Evolutionary conservation across 2,329 filamentous ascomycete species (phyloP).

Genomic region (Calonectria honghensis): DNA sequence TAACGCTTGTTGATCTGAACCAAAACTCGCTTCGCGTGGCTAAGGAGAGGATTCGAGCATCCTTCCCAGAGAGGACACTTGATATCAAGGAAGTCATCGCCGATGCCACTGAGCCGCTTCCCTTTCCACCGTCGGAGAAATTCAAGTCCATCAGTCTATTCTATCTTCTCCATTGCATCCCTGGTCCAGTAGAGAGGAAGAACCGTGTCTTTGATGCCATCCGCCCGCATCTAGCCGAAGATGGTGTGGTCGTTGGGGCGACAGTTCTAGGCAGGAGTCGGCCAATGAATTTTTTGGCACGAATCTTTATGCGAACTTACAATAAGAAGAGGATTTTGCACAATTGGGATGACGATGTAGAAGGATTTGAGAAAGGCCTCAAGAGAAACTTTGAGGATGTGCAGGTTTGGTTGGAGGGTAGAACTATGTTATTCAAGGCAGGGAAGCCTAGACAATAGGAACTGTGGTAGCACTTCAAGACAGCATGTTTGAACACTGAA

Average conservation of each 20-base stretch:
- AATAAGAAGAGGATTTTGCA: conserved; percentile 62
- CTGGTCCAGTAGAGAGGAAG: conserved; percentile 48
- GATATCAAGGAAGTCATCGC: conserved; percentile 58
- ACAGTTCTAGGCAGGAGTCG: conserved; percentile 49
- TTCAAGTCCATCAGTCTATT: conserved; percentile 63
- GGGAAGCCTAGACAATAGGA: conserved; percentile 50
- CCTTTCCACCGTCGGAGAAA: conserved; percentile 43
- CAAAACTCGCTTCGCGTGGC: conserved; percentile 57
- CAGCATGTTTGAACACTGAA: neutral
- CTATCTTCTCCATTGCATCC: conserved; percentile 55
- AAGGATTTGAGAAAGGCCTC: conserved; percentile 59
- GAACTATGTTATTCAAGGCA: conserved; percentile 62
- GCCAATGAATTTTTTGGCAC: conserved; percentile 44
- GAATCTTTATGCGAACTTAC: conserved; percentile 55
- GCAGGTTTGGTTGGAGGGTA: conserved; percentile 62
- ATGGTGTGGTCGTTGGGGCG: conserved; percentile 52
- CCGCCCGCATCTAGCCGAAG: conserved; percentile 43
- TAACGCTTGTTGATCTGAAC: conserved; percentile 63
- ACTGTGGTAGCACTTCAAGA: neutral
- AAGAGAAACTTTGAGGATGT: conserved; percentile 61
- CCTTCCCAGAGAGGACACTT: conserved; percentile 38
- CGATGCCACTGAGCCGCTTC: conserved; percentile 60
- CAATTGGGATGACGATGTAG: conserved; percentile 61
- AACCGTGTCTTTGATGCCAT: conserved; percentile 42
- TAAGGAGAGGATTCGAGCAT: conserved; percentile 49